Percentiles rank a stretch among this genome's conserved stretches.
phyloP scores from a whole-genome alignment of 2,329 filamentous ascomycete species.

The Aspergillus fischeri region DNA sequence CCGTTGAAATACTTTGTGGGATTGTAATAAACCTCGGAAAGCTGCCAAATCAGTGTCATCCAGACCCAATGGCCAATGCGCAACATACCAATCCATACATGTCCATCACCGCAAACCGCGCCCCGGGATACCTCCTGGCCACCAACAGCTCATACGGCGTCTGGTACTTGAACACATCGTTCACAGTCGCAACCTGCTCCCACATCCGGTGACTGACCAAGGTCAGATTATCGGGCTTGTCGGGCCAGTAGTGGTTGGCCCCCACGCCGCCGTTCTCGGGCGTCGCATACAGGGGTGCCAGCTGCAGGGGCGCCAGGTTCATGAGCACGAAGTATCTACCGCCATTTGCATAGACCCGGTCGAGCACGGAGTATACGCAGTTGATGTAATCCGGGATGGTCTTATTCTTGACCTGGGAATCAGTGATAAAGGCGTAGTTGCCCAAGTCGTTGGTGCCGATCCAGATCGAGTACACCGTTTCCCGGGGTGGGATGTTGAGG shows the following conservation, averaged over 20 bases:
- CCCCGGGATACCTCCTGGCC: constrained; percentile 46
- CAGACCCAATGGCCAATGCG: background rate
- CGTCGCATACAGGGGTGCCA: constrained; percentile 63
- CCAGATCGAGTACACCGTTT: constrained; percentile 72
- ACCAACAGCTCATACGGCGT: constrained; percentile 46
- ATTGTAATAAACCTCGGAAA: constrained; percentile 58
- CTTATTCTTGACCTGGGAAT: constrained; percentile 56
- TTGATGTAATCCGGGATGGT: constrained; percentile 63
- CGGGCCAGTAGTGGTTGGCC: constrained; percentile 44
- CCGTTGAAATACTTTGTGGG: constrained; percentile 61
- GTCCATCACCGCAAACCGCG: constrained; percentile 63
- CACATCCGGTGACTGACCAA: constrained; percentile 50
- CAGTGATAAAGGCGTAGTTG: constrained; percentile 60
- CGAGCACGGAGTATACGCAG: constrained; percentile 63
- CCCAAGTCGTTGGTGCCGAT: constrained; percentile 80
- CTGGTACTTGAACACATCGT: constrained; percentile 50
- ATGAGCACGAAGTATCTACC: constrained; percentile 68
- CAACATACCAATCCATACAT: constrained; percentile 54
- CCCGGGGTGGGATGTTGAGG: constrained; percentile 46
- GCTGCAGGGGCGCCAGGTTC: constrained; percentile 64
- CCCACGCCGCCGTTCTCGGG: constrained; percentile 43
- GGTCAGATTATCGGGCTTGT: constrained; percentile 49
- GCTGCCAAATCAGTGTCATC: background rate
- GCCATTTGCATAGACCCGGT: constrained; percentile 61
- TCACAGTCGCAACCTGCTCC: constrained; percentile 48